phyloP scores from a whole-genome alignment of 129 eudicot species.

The Erigeron canadensis region DNA sequence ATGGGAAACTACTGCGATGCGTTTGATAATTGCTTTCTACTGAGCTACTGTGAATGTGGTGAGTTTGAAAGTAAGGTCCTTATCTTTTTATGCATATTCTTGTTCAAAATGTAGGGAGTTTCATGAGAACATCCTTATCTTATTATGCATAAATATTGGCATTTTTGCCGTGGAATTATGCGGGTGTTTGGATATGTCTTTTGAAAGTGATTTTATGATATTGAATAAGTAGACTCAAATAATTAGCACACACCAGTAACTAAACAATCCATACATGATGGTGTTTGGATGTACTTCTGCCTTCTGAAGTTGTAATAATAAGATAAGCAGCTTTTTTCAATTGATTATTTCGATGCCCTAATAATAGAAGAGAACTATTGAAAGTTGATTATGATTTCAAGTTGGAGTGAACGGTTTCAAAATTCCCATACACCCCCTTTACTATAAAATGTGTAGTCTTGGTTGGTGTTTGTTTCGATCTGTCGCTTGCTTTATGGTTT shows the following conservation, averaged over 20 bases:
- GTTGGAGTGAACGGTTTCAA: conserved; percentile 6
- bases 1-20: no score
- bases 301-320: conserved; percentile 2
- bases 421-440: neutral
- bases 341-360: no score
- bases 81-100: no score
- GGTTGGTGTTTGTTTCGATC: conserved; percentile 7
- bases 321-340: conserved; percentile 5
- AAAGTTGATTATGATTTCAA: conserved; percentile 4
- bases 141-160: neutral
- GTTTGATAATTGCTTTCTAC: no score
- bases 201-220: no score
- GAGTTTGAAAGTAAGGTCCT: no score
- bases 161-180: no score
- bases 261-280: neutral
- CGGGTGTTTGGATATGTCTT: no score
- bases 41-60: no score
- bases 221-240: no score
- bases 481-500: conserved; percentile 17
- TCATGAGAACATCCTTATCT: neutral
- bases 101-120: neutral
- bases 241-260: no score
- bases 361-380: no score
- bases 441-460: neutral
- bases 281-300: conserved; percentile 13